Evolutionary conservation across 2,329 filamentous ascomycete genomes (phyloP).

Genomic region (Aspergillus felis): DNA sequence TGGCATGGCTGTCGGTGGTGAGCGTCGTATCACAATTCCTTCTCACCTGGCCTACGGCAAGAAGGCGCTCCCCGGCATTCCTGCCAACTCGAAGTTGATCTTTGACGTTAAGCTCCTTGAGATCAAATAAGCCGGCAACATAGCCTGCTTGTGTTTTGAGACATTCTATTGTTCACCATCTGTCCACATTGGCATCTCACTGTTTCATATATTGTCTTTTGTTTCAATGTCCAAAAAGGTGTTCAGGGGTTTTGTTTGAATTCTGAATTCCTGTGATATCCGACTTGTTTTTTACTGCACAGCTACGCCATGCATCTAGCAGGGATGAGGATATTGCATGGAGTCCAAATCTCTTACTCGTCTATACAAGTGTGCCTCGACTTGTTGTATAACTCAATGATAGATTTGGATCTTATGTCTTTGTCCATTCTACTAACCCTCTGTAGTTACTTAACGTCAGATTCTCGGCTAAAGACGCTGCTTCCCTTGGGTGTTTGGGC

Average conservation of each 20-base stretch:
- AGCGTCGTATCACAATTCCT: constrained; percentile 89
- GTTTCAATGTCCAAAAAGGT: constrained; percentile 20
- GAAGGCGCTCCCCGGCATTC: constrained; percentile 77
- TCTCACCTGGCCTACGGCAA: constrained; percentile 85
- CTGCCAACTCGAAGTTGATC: constrained; percentile 81
- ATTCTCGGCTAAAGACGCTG: background rate
- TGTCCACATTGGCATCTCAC: background rate
- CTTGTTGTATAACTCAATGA: background rate
- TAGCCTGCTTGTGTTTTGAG: constrained; percentile 3
- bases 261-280: constrained; percentile 34
- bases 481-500: background rate
- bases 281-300: constrained; percentile 31
- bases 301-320: constrained; percentile 23
- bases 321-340: constrained; percentile 34
- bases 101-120: constrained; percentile 88
- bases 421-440: background rate
- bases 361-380: constrained; percentile 3
- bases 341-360: constrained; percentile 11
- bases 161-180: constrained; percentile 6
- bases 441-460: background rate
- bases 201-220: constrained; percentile 8
- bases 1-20: constrained; percentile 90
- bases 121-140: constrained; percentile 61
- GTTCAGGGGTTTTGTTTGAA: constrained; percentile 25
- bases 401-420: background rate